These are phyloP conservation scores for Erucastrum elatum DNA, from an alignment of 345 rosid species.

Conservation along the genomic window DNA sequence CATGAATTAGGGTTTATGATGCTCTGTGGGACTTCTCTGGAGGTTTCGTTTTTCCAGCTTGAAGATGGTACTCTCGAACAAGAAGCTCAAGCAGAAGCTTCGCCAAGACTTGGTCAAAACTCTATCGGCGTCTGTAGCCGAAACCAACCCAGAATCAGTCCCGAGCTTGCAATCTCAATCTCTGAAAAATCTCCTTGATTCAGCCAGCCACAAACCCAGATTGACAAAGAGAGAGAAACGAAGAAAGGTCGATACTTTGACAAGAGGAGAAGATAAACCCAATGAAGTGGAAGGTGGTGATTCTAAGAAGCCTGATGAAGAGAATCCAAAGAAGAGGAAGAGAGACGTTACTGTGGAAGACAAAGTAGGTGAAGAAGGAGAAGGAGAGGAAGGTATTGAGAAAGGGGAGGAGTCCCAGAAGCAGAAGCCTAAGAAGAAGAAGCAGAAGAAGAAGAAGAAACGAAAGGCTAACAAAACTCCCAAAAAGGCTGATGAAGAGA, in stretches of 20 bases:
- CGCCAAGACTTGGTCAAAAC: conserved; percentile 51
- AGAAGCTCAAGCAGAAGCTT: conserved; percentile 87
- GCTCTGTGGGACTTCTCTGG: neutral
- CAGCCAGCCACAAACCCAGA: conserved; percentile 57
- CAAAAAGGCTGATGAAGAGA: conserved; percentile 35
- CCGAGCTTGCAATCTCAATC: conserved; percentile 41
- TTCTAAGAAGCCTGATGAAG: conserved; percentile 24
- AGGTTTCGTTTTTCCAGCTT: neutral
- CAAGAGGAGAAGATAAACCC: conserved; percentile 17
- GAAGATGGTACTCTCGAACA: conserved; percentile 85
- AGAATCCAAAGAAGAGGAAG: conserved; percentile 41
- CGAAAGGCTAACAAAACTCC: conserved; percentile 29
- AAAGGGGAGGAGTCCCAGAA: conserved; percentile 27
- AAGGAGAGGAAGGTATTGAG: conserved; percentile 26
- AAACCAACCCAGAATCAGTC: conserved; percentile 22
- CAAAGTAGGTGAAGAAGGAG: conserved; percentile 27
- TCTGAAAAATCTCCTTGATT: conserved; percentile 51
- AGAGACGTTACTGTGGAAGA: conserved; percentile 26
- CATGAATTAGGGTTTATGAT: conserved; percentile 30
- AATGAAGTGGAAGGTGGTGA: conserved; percentile 19
- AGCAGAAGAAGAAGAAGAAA: conserved; percentile 39
- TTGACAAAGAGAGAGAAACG: conserved; percentile 82
- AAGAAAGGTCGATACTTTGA: conserved; percentile 41
- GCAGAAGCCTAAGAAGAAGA: conserved; percentile 14
- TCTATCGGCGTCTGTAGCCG: conserved; percentile 33